phyloP scores from a whole-genome alignment of 2,329 filamentous ascomycete genomes.

The Mycosphaerelloides madeirae region DNA sequence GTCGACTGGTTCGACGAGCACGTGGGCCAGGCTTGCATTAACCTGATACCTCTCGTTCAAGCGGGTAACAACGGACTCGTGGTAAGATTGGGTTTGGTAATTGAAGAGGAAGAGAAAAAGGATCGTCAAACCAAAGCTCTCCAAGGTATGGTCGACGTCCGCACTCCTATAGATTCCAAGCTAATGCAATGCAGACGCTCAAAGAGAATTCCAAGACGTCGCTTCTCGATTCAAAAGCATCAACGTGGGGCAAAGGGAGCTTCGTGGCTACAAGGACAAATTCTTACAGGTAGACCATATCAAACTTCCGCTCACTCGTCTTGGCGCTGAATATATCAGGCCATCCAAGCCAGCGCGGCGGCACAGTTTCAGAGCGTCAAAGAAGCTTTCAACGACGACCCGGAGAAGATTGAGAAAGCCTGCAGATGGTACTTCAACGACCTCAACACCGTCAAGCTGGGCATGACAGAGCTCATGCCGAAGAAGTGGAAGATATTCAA shows the following conservation, averaged over 20 bases:
- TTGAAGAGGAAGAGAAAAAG: constrained; percentile 94
- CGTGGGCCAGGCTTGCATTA: constrained; percentile 80
- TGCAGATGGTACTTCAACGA: constrained; percentile 98
- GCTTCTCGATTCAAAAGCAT: constrained; percentile 92
- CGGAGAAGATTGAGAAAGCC: constrained; percentile 75
- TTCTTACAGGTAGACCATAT: constrained; percentile 56
- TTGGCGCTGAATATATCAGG: constrained; percentile 26
- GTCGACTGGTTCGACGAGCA: constrained; percentile 96
- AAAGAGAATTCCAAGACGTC: constrained; percentile 93
- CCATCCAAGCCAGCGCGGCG: constrained; percentile 68
- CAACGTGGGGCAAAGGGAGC: constrained; percentile 76
- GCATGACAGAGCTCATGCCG: constrained; percentile 87
- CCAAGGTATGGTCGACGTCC: constrained; percentile 42
- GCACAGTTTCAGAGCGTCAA: constrained; percentile 68
- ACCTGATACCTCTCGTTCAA: constrained; percentile 81
- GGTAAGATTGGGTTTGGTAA: constrained; percentile 83
- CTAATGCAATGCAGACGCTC: constrained; percentile 56
- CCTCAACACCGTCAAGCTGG: constrained; percentile 86
- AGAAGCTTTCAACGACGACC: constrained; percentile 76
- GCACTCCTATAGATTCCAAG: constrained; percentile 64
- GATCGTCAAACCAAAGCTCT: constrained; percentile 86
- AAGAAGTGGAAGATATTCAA: constrained; percentile 95
- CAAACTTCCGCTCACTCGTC: no score
- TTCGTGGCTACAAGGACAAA: constrained; percentile 94
- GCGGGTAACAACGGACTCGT: constrained; percentile 84